Evolutionary conservation across 2,329 filamentous ascomycete species (phyloP).

Genomic region (Cladosporium austrohemisphaericum): DNA sequence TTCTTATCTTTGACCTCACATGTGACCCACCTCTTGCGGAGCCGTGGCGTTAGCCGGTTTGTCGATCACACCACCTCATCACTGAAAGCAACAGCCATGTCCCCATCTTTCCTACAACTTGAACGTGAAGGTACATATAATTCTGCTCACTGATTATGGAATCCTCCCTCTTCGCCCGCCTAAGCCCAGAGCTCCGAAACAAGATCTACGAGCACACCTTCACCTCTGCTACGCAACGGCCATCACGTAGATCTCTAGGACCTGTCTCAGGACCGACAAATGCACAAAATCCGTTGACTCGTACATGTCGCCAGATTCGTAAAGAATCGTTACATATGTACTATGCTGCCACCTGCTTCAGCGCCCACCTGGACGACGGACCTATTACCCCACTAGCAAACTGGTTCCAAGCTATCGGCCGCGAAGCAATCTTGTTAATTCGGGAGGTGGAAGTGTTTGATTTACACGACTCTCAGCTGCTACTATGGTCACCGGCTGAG

Average conservation of each 20-base stretch:
- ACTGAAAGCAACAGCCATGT: too few relatives aligned
- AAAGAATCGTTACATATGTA: neutral
- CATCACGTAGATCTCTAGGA: neutral
- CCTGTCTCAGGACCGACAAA: neutral
- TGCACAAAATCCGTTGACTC: conserved; percentile 19
- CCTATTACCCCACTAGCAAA: conserved; percentile 22
- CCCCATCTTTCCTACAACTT: too few relatives aligned
- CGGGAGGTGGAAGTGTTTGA: neutral
- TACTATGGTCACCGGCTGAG: neutral
- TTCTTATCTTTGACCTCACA: too few relatives aligned
- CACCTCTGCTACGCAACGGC: conserved; percentile 6
- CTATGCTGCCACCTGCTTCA: neutral
- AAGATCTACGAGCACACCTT: conserved; percentile 23
- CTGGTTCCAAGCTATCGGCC: conserved; percentile 22
- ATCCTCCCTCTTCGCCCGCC: conserved; percentile 14
- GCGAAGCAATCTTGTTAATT: conserved; percentile 1
- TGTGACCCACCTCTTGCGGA: too few relatives aligned
- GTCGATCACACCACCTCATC: too few relatives aligned
- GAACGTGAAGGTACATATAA: too few relatives aligned
- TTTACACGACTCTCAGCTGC: neutral
- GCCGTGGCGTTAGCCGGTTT: too few relatives aligned
- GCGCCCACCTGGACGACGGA: conserved; percentile 29
- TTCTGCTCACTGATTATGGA: too few relatives aligned
- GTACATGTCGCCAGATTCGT: conserved; percentile 8
- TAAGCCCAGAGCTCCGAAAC: conserved; percentile 23